These are phyloP conservation scores for Solanum tarijense DNA, from an alignment of 257 asterid genomes.

Conservation along the genomic window DNA sequence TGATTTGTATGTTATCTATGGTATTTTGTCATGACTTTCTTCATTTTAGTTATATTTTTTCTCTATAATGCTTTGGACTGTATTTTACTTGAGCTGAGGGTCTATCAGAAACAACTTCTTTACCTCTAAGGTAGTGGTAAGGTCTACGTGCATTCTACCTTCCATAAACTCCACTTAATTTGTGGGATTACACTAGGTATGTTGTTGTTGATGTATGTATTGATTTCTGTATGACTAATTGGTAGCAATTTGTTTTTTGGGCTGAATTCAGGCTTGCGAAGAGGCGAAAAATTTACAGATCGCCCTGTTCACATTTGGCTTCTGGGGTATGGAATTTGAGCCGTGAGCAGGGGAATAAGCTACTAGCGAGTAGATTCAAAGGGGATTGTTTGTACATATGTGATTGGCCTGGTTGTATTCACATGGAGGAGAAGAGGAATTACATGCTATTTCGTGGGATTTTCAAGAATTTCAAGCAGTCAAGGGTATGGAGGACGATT, in stretches of 20 bases:
- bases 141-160: neutral
- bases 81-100: neutral
- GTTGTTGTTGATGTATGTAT: neutral
- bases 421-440: constrained; percentile 76
- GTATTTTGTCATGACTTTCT: neutral
- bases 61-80: neutral
- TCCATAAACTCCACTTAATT: neutral
- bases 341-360: constrained; percentile 77
- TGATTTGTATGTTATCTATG: neutral
- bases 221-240: neutral
- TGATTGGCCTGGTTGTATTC: constrained; percentile 90
- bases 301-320: constrained; percentile 53
- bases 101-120: neutral
- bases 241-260: neutral
- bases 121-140: neutral
- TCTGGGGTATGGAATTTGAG: constrained; percentile 68
- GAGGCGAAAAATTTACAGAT: constrained; percentile 37
- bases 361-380: constrained; percentile 72
- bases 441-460: constrained; percentile 84
- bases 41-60: neutral
- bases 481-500: constrained; percentile 91
- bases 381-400: constrained; percentile 75
- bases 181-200: neutral
- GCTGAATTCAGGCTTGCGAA: constrained; percentile 6
- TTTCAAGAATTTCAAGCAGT: constrained; percentile 80